phyloP scores from a whole-genome alignment of 192 early-diverging fungal species.

The Backusella luteola region DNA sequence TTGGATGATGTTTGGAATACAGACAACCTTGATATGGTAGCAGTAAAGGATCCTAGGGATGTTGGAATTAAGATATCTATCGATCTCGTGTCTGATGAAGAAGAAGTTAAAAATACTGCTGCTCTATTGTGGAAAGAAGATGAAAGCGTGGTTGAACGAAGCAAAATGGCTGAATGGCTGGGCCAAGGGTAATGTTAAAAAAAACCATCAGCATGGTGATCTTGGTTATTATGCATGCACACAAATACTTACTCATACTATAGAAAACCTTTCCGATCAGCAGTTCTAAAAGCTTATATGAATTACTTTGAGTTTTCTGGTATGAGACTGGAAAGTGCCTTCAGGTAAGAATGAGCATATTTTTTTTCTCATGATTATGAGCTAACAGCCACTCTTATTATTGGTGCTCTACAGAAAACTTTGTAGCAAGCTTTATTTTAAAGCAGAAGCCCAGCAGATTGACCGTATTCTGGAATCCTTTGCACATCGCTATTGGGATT shows the following conservation, averaged over 20 bases:
- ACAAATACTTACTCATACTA: neutral
- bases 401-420: conserved; percentile 46
- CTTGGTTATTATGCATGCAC: neutral
- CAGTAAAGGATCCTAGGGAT: conserved; percentile 8
- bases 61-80: neutral
- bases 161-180: conserved; percentile 45
- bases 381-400: neutral
- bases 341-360: conserved; percentile 43
- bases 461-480: conserved; percentile 86
- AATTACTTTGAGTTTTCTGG: conserved; percentile 69
- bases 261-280: conserved; percentile 50
- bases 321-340: conserved; percentile 72
- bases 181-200: conserved; percentile 34
- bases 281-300: conserved; percentile 72
- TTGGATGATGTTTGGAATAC: conserved; percentile 13
- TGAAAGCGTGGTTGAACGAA: conserved; percentile 35
- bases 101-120: conserved; percentile 20
- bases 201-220: too few relatives aligned
- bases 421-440: conserved; percentile 77
- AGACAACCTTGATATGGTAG: neutral
- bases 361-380: neutral
- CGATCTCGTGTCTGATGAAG: neutral
- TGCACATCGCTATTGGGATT: conserved; percentile 78
- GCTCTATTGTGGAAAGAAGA: conserved; percentile 37
- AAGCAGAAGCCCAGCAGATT: conserved; percentile 93